A percentile compares a stretch with the other conserved stretches of the same genome.
These are phyloP conservation scores for Suillus weaverae DNA, from an alignment of 768 basidiomycete genomes.

Conservation along the genomic window DNA sequence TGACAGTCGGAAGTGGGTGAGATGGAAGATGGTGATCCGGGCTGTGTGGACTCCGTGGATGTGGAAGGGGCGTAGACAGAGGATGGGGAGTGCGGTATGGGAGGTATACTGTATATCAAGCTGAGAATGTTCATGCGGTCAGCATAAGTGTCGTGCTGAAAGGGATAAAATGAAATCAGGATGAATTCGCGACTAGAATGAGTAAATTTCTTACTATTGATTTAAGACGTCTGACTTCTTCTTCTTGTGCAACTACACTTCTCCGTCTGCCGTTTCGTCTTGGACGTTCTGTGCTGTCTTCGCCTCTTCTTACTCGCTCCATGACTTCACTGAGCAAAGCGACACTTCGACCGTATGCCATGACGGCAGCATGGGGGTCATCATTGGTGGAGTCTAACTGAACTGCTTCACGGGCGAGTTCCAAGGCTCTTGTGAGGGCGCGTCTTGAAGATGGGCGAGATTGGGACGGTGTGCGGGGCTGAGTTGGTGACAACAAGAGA, in stretches of 20 bases:
- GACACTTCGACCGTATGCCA: slow-evolving; percentile 85
- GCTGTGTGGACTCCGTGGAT: slow-evolving; percentile 37
- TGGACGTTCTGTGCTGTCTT: slow-evolving; percentile 73
- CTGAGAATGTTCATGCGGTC: slow-evolving; percentile 93
- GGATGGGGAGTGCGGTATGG: slow-evolving; percentile 64
- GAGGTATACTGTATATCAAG: slow-evolving; percentile 84
- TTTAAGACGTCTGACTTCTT: slow-evolving; percentile 82
- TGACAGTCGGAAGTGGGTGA: slow-evolving; percentile 50
- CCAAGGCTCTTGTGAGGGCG: slow-evolving; percentile 82
- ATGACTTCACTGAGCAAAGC: slow-evolving; percentile 88
- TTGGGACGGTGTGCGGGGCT: slow-evolving; percentile 46
- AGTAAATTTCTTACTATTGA: slow-evolving; percentile 67
- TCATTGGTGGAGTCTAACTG: slow-evolving; percentile 85
- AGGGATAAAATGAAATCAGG: slow-evolving; percentile 1
- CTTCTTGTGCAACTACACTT: slow-evolving; percentile 87
- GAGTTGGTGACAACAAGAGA: slow-evolving; percentile 42
- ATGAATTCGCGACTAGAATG: slow-evolving; percentile 4
- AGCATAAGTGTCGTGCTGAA: slow-evolving; percentile 91
- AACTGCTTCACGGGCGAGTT: slow-evolving; percentile 88
- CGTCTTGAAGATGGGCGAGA: slow-evolving; percentile 73
- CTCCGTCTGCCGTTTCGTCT: slow-evolving; percentile 61
- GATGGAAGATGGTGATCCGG: slow-evolving; percentile 35
- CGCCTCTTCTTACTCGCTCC: slow-evolving; percentile 85
- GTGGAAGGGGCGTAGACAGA: slow-evolving; percentile 47
- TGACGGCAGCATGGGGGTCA: slow-evolving; percentile 85